Percentiles rank a stretch among this genome's conserved stretches.
Evolutionary conservation across 371 early-diverging fungal species (phyloP).

Genomic region (Syncephalastrum racemosum): DNA sequence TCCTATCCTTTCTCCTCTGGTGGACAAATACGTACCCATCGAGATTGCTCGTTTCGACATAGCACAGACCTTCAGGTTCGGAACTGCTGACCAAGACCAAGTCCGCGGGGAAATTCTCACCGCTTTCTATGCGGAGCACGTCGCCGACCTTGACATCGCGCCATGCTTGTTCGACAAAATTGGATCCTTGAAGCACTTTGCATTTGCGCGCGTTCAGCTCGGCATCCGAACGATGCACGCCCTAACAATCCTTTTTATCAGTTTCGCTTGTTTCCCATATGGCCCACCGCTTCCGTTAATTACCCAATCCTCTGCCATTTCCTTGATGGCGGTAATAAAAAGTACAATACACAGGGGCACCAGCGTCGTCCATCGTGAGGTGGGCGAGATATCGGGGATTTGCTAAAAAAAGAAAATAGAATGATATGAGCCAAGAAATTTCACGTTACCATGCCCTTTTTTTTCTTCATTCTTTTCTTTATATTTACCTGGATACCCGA

Average conservation of each 20-base stretch:
- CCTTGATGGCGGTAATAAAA: constrained; percentile 93
- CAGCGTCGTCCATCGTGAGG: constrained; percentile 84
- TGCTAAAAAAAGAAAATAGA: constrained; percentile 48
- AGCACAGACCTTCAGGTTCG: constrained; percentile 90
- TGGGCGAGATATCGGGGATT: constrained; percentile 83
- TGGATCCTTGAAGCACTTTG: constrained; percentile 62
- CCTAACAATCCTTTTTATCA: constrained; percentile 19
- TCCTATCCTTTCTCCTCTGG: not conserved
- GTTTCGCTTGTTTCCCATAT: not conserved
- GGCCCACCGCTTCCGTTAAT: constrained; percentile 12
- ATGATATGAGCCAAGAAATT: no score
- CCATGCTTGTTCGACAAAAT: constrained; percentile 74
- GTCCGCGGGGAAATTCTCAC: constrained; percentile 93
- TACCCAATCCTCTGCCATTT: constrained; percentile 92
- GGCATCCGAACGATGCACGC: constrained; percentile 68
- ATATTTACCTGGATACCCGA: constrained; percentile 76
- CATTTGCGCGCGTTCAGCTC: constrained; percentile 74
- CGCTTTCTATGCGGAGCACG: constrained; percentile 83
- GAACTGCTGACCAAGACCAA: constrained; percentile 79
- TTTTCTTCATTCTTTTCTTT: no score
- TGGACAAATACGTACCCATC: constrained; percentile 69
- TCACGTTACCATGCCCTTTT: no score
- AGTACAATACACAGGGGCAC: constrained; percentile 92
- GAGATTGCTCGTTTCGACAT: constrained; percentile 94
- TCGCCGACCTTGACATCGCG: constrained; percentile 87